phyloP scores from a whole-genome alignment of 2,329 filamentous ascomycete species.

The Epichloe hybrida region DNA sequence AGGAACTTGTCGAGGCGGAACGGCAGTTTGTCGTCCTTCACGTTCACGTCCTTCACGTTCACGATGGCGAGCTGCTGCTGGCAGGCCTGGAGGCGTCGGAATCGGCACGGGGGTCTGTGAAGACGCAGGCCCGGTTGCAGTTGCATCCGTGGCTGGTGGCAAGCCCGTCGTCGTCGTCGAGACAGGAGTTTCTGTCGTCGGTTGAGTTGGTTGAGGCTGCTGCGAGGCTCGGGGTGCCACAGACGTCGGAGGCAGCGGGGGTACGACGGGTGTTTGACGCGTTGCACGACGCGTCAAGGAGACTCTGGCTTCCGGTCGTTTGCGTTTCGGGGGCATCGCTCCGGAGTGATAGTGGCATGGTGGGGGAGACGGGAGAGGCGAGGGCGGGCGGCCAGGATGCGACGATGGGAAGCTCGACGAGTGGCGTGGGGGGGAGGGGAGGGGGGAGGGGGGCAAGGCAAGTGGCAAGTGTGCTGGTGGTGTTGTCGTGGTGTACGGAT shows the following conservation, averaged over 20 bases:
- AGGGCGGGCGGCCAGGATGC: neutral
- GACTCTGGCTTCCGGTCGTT: conserved; percentile 17
- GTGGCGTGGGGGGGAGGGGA: too few relatives aligned
- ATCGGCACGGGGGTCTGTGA: conserved; percentile 9
- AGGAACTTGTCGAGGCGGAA: conserved; percentile 1
- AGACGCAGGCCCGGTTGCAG: conserved; percentile 6
- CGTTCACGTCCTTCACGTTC: neutral
- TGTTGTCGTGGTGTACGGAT: too few relatives aligned
- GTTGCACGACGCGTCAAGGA: conserved; percentile 23
- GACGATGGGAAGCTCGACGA: neutral
- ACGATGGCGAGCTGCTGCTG: conserved; percentile 11
- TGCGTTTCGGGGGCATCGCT: conserved; percentile 25
- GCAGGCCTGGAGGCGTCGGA: conserved; percentile 8
- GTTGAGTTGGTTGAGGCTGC: neutral
- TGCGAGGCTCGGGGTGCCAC: neutral
- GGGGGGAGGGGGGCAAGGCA: too few relatives aligned
- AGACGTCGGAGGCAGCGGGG: conserved; percentile 13
- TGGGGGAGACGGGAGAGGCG: neutral
- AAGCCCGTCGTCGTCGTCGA: neutral
- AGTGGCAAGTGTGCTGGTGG: too few relatives aligned
- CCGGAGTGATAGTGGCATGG: neutral
- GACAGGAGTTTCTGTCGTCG: neutral
- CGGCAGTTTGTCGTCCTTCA: conserved; percentile 1
- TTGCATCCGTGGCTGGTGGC: conserved; percentile 1
- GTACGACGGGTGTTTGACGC: conserved; percentile 24